Evolutionary conservation across 352 stramenopile species (phyloP), one percentile per base, ranked within the genome.

Genomic region (Halophytophthora batemanensis): DNA sequence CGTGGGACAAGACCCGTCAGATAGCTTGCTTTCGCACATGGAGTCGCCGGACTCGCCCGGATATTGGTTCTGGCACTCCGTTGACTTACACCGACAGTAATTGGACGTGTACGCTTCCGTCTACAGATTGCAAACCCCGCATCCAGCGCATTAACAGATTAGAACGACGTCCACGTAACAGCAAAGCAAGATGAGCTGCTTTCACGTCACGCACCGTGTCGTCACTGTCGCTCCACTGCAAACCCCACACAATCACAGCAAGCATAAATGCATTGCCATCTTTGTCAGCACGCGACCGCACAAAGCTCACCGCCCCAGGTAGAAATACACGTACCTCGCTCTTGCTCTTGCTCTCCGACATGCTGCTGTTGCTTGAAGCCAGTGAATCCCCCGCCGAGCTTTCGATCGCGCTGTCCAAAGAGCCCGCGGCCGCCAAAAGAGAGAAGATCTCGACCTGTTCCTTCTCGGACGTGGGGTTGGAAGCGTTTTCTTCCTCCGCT

Each of bases 21-120:
- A 65, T 12, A 66, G 51, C 17, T 68, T 71, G 31, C 59, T 59
- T 56, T 75, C 69, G 36, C 81, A 92, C 13, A 82, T 74, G 10
- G 61, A 61, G 14, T 45, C 40, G 13, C 64, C 68, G 5, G 55
- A 64, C 25, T 74, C 56, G 1, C 76, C 81, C 21, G 71, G 74
- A 36, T 79, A 82, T 22, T 82, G 61, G 49, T 86, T 80, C 63
- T 89, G 79, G 60, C 81, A 92, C 56, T 92, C 78, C 6, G 51
- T 76, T 37, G 56, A 47, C 36, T 77, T 77, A 59, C 81, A 92
- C 7, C 81, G 74, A 41, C 81, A 92, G 39, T 82, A 88, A 2
- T 56, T 81, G 6, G 81, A 88, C 6, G 53, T 63, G 44, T 92
- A 92, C 12, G 66, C 72, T 12, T 60, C 51, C 19, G 8, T 8